Percentiles rank a stretch among this genome's conserved stretches.
These are phyloP conservation scores for Thielaviopsis punctulata DNA, from an alignment of 2,329 filamentous ascomycete species.

Conservation along the genomic window DNA sequence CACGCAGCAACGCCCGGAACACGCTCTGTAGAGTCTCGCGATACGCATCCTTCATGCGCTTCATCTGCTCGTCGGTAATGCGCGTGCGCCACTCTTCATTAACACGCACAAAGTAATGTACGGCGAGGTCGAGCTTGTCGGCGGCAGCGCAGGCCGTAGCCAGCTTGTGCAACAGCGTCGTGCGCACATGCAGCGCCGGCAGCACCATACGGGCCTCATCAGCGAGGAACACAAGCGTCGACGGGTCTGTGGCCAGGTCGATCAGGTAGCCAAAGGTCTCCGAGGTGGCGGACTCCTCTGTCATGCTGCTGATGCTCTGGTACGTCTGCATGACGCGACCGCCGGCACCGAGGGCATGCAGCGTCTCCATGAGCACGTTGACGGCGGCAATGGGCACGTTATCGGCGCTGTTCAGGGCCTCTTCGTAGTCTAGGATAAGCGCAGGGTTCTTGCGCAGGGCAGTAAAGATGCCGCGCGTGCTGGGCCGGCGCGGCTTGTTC, in stretches of 20 bases:
- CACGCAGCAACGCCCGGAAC: background rate
- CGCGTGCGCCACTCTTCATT: slow-evolving; percentile 4
- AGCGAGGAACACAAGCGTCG: slow-evolving; percentile 5
- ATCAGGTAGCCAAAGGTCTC: slow-evolving; percentile 10
- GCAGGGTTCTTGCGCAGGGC: slow-evolving; percentile 31
- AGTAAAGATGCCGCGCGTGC: slow-evolving; percentile 44
- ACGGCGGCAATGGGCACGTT: slow-evolving; percentile 23
- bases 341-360: slow-evolving; percentile 11
- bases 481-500: slow-evolving; percentile 36
- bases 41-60: slow-evolving; percentile 7
- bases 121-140: slow-evolving; percentile 20
- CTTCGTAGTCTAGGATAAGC: slow-evolving; percentile 34
- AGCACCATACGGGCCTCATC: slow-evolving; percentile 6
- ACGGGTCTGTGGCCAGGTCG: background rate
- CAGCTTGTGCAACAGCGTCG: slow-evolving; percentile 13
- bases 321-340: slow-evolving; percentile 12
- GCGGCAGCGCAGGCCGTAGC: slow-evolving; percentile 17
- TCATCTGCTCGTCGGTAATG: slow-evolving; percentile 1
- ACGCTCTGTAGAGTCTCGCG: slow-evolving; percentile 13
- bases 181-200: slow-evolving; percentile 6
- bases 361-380: slow-evolving; percentile 21
- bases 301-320: slow-evolving; percentile 11
- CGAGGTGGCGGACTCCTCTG: slow-evolving; percentile 13
- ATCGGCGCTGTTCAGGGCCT: slow-evolving; percentile 29
- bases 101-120: slow-evolving; percentile 12